A percentile compares a stretch with the other conserved stretches of the same genome.
Conservation (phyloP, 2,329 filamentous ascomycete species). For the Trichoderma sp. region DNA sequence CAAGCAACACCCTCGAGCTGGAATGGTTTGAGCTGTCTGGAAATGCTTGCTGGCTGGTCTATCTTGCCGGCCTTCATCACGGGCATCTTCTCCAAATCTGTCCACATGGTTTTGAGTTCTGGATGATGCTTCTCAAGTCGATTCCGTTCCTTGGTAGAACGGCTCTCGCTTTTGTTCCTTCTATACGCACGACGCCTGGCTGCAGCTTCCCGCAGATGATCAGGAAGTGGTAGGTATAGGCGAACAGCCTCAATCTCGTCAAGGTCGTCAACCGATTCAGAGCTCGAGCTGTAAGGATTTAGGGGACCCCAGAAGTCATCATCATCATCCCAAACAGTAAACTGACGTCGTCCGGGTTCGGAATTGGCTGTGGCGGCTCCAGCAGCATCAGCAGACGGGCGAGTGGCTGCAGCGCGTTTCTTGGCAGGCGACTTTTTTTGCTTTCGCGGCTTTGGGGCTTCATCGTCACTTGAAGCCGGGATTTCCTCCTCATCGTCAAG, state of each 20-base stretch:
- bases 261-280: conserved; percentile 33
- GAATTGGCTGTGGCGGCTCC: conserved; percentile 2
- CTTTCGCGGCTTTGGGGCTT: conserved; percentile 34
- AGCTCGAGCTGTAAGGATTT: conserved; percentile 22
- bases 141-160: conserved; percentile 54
- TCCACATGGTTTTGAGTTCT: conserved; percentile 82
- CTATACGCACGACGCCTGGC: conserved; percentile 43
- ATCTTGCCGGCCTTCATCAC: conserved; percentile 59
- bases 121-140: conserved; percentile 78
- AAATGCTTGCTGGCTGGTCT: conserved; percentile 68
- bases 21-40: conserved; percentile 84
- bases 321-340: background rate
- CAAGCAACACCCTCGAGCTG: conserved; percentile 92
- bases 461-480: conserved; percentile 36
- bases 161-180: conserved; percentile 33
- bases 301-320: conserved; percentile 1
- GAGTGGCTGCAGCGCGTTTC: background rate
- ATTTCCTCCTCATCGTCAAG: conserved; percentile 24
- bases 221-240: background rate
- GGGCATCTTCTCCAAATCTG: conserved; percentile 67
- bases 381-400: background rate
- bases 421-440: conserved; percentile 1
- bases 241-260: conserved; percentile 27
- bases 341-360: background rate
- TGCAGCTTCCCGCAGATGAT: conserved; percentile 5